phyloP scores from a whole-genome alignment of 495 filamentous ascomycete species.

The Lasiosphaeria hispida region DNA sequence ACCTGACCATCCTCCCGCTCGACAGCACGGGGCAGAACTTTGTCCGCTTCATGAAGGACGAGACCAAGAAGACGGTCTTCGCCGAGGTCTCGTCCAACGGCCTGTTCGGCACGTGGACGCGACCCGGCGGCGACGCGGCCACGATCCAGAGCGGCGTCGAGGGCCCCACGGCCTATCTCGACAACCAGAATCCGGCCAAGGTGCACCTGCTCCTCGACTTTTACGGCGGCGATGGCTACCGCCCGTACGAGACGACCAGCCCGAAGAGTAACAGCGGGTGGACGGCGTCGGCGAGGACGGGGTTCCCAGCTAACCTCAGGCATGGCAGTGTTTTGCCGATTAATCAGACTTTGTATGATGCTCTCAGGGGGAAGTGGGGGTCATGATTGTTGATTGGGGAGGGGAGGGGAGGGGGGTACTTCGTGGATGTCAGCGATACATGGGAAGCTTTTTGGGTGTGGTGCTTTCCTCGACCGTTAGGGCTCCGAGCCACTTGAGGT shows the following conservation, averaged over 20 bases:
- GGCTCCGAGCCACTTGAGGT: no score
- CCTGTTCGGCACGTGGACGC: conserved; percentile 52
- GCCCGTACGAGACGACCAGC: conserved; percentile 45
- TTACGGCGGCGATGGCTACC: conserved; percentile 51
- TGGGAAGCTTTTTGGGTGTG: no score
- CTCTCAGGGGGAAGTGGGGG: conserved; percentile 41
- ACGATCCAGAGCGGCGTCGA: conserved; percentile 47
- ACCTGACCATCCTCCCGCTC: conserved; percentile 41
- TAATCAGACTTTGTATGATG: conserved; percentile 38
- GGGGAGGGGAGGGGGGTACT: not conserved
- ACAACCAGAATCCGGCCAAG: conserved; percentile 42
- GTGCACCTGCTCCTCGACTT: conserved; percentile 50
- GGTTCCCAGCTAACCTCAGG: conserved; percentile 46
- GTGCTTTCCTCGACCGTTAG: no score
- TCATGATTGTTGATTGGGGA: not conserved
- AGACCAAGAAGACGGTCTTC: conserved; percentile 50
- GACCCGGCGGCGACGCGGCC: conserved; percentile 40
- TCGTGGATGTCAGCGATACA: not conserved
- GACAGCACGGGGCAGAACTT: conserved; percentile 33
- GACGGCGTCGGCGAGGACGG: conserved; percentile 37
- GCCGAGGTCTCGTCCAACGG: conserved; percentile 44
- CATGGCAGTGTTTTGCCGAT: conserved; percentile 51
- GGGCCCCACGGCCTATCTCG: conserved; percentile 48
- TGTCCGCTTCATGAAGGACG: conserved; percentile 54
- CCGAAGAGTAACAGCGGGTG: conserved; percentile 43